Percentiles rank a stretch among this genome's conserved stretches.
These are phyloP conservation scores for Cordyceps cateniannulata DNA, from an alignment of 2,329 filamentous ascomycete genomes.

Conservation along the genomic window DNA sequence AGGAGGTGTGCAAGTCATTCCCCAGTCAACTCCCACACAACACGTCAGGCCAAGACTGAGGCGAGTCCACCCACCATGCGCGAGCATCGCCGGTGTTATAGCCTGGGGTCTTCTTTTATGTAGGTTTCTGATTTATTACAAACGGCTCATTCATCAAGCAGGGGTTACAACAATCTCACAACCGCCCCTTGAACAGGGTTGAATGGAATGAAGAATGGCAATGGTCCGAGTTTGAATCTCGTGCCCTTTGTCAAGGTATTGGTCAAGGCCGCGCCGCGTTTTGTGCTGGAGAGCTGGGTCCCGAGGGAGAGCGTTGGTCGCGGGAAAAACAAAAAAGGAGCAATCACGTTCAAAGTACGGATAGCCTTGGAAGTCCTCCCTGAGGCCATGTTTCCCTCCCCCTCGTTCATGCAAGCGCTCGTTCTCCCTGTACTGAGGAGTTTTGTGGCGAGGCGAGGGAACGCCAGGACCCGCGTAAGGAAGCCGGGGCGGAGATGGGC, in stretches of 20 bases:
- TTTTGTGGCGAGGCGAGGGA: too few relatives aligned
- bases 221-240: not conserved
- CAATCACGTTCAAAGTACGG: not conserved
- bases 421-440: not conserved
- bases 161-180: not conserved
- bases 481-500: slow-evolving; percentile 5
- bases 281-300: not conserved
- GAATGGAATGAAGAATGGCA: slow-evolving; percentile 1
- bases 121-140: not conserved
- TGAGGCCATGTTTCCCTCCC: not conserved
- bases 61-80: not conserved
- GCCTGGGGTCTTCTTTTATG: not conserved
- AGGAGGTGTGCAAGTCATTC: not conserved
- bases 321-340: not conserved
- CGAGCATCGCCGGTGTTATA: not conserved
- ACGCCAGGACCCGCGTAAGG: not conserved
- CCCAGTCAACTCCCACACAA: not conserved
- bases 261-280: too few relatives aligned
- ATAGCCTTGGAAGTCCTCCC: slow-evolving; percentile 4
- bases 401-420: not conserved
- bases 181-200: not conserved
- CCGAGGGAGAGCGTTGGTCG: too few relatives aligned
- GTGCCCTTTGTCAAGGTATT: not conserved
- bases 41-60: not conserved
- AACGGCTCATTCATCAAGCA: not conserved